These are phyloP conservation scores for Paraconiothyrium sp. DNA, from an alignment of 2,329 filamentous ascomycete species.

Conservation along the genomic window DNA sequence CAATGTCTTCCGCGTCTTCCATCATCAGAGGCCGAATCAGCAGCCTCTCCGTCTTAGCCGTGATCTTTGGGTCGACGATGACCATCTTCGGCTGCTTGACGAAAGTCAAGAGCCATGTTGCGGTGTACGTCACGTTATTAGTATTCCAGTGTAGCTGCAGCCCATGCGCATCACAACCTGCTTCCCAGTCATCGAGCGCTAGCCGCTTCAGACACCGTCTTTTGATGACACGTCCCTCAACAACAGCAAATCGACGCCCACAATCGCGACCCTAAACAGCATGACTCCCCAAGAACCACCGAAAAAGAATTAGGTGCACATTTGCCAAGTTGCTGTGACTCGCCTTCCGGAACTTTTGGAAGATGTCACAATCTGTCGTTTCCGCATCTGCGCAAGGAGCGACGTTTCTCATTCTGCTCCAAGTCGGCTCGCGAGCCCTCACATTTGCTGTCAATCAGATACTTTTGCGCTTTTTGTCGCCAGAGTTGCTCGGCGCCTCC, in stretches of 20 bases:
- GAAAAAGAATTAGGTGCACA: conserved; percentile 1
- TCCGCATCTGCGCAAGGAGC: conserved; percentile 72
- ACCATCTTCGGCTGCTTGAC: conserved; percentile 38
- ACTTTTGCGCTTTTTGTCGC: conserved; percentile 86
- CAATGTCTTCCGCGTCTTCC: conserved; percentile 62
- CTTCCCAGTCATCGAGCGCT: conserved; percentile 26
- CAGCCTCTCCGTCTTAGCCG: conserved; percentile 61
- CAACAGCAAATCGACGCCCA: conserved; percentile 26
- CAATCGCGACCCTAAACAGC: conserved; percentile 16
- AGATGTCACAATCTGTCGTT: conserved; percentile 48
- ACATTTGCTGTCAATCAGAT: conserved; percentile 94
- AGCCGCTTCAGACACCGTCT: conserved; percentile 34
- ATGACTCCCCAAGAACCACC: conserved; percentile 2
- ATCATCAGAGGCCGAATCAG: conserved; percentile 61
- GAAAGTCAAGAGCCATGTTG: conserved; percentile 33
- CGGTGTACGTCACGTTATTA: conserved; percentile 29
- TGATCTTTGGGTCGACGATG: conserved; percentile 41
- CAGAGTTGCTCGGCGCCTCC: conserved; percentile 82
- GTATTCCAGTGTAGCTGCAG: conserved; percentile 24
- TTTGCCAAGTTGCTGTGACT: neutral
- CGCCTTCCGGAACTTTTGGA: conserved; percentile 3
- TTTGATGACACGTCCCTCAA: conserved; percentile 27
- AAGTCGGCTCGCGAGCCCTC: conserved; percentile 84
- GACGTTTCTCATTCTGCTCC: conserved; percentile 85
- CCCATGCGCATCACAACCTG: conserved; percentile 24